Conservation (phyloP, 2,329 filamentous ascomycete genomes). For the Talaromyces sp. region DNA sequence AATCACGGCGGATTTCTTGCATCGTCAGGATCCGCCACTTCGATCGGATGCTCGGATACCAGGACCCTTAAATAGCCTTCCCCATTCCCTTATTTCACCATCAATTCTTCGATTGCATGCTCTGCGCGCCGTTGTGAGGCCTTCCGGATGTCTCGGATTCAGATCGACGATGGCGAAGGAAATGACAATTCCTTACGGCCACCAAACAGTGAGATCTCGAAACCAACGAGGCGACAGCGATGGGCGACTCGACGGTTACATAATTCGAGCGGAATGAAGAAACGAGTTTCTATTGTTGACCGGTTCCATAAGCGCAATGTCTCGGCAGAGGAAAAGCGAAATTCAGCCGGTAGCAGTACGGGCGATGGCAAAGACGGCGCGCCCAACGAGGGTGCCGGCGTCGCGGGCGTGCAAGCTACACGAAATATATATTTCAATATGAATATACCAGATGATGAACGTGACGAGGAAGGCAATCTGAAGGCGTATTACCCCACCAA, state of each 20-base stretch:
- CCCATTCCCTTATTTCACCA: not conserved
- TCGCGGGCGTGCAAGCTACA: conserved; percentile 30
- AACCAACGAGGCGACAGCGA: conserved; percentile 71
- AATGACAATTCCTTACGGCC: conserved; percentile 21
- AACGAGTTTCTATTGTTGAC: conserved; percentile 76
- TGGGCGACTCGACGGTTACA: conserved; percentile 93
- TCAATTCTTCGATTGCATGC: not conserved
- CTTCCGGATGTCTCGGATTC: conserved; percentile 34
- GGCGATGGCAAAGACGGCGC: conserved; percentile 26
- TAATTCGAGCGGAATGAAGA: conserved; percentile 67
- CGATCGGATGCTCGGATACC: conserved; percentile 5
- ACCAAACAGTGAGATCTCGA: conserved; percentile 48
- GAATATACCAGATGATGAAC: conserved; percentile 66
- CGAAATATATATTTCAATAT: conserved; percentile 79
- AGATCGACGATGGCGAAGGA: conserved; percentile 29
- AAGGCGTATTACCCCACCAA: conserved; percentile 70
- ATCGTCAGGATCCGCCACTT: conserved; percentile 9
- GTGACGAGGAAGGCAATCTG: conserved; percentile 77
- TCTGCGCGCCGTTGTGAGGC: not conserved
- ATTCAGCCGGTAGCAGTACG: conserved; percentile 39
- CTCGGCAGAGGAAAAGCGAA: conserved; percentile 65
- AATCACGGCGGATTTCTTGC: conserved; percentile 2
- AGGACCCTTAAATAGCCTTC: not conserved
- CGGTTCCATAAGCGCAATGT: conserved; percentile 61
- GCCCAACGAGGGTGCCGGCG: conserved; percentile 19